Base-by-base conservation (phyloP, 805 yeast species). In the Hanseniaspora pseudoguilliermondii region DNA sequence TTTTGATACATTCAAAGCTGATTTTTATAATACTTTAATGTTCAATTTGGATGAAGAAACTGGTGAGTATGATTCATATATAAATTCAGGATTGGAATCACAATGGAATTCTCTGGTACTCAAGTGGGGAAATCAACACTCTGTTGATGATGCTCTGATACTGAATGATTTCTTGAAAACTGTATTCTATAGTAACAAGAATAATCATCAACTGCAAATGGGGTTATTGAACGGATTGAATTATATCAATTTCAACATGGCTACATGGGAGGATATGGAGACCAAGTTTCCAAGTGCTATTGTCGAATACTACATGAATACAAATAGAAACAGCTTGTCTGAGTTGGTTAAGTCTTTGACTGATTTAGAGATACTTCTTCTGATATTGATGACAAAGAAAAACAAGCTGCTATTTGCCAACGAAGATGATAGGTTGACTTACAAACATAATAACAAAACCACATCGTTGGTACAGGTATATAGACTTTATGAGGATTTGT, bases 361-460 rank as follows among this genome's bases (percentile, higher is more conserved):
- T 3, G 84, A 83, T 57, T 65, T 86, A 34, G 97, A 91, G 63
- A 65, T 84, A 48, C 77, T 84, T 18, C 64, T 91, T 42, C 69
- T 87, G 15, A 80, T 90, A 5, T 80, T 88, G 44, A 83, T 90
- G 0, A 86, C 95, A 0, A 73, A 97, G 23, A 46, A 46, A 13
- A 29, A 46, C n/a, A 46, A 46, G 15, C 2, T 32, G 15, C n/a
- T 29, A 3, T 20, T 21, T 13, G 35, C 27, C 9, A 32, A 32
- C 7, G 49, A 46, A 7, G 49, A 46, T 13, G 39, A 34, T 4
- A 46, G 23, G 5, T 7, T 21, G 13, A 20, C 27, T 10, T 32
- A 29, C n/a, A 46, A 34, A 21, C 34, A 46, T 3, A 29, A 32
- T 11, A 46, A 20, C n/a, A 46, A 46, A 13, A 29, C 49, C 6